Evolutionary conservation across 352 stramenopile species (phyloP), one percentile per base, ranked within the genome.

Genomic region (Pythium pectinolyticum): DNA sequence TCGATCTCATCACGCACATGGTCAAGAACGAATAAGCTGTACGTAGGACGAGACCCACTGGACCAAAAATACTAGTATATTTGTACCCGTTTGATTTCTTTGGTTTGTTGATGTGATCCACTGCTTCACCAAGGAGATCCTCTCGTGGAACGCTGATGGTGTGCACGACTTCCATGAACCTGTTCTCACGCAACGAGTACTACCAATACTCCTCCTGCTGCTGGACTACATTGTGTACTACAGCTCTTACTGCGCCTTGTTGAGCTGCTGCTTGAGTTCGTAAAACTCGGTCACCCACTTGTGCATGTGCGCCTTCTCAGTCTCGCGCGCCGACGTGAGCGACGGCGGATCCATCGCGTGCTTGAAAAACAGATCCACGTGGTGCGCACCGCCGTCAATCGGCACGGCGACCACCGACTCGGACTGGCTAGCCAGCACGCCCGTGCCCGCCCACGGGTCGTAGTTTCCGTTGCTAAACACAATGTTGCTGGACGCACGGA

Each of bases 381-480:
- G 85, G 72, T 94, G 84, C 7, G 75, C 84, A 25, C 77, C 76
- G 4, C 70, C 69, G 9, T 80, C 56, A 35, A 94, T 72, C 2
- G 60, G 63, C 39, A 90, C 57, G 19, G 65, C 72, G 22, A 95
- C 72, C 24, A 93, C 70, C 28, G 69, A 76, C 35, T 77, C 67
- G 19, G 77, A 83, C 27, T 75, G 58, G 28, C 64, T 67, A 12
- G 74, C 51, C 25, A 82, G 74, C n/a, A 97, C 80, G 24, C 89
- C 90, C 27, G 75, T 88, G 30, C 77, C 79, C 15, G 67, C 75
- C 83, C 86, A 97, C 20, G 91, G 91, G 65, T 98, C 90, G 22
- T 90, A 78, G 39, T 94, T 75, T 43, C 88, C 91, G 65, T 97
- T 95, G 35, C 80, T 93, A 59, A 97, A 96, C n/a, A 97, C 77